phyloP scores from a whole-genome alignment of 2,329 filamentous ascomycete species.

The Colletotrichum sp. region DNA sequence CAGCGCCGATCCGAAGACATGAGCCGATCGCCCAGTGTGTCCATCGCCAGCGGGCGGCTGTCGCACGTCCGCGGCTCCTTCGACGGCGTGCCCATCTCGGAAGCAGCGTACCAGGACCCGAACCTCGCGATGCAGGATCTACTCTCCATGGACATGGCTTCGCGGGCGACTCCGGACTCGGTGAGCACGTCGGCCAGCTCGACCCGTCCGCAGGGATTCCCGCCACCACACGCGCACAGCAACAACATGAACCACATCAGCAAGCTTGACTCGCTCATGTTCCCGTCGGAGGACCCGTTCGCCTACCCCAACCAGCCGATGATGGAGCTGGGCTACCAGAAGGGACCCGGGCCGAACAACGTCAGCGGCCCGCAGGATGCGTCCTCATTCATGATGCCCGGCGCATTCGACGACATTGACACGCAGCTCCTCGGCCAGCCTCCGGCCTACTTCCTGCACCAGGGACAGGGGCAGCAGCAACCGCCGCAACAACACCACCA shows the following conservation, averaged over 20 bases:
- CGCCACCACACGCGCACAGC: conserved; percentile 27
- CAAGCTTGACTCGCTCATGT: conserved; percentile 81
- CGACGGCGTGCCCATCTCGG: conserved; percentile 36
- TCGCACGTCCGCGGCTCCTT: conserved; percentile 31
- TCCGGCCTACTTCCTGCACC: conserved; percentile 73
- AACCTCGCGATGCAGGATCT: conserved; percentile 47
- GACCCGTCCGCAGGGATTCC: conserved; percentile 29
- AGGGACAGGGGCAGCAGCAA: conserved; percentile 40
- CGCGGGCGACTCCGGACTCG: conserved; percentile 47
- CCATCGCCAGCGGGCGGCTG: conserved; percentile 26
- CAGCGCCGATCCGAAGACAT: conserved; percentile 39
- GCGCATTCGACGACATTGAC: conserved; percentile 69
- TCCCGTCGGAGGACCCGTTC: conserved; percentile 78
- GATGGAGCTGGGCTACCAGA: conserved; percentile 59
- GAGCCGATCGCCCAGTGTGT: conserved; percentile 32
- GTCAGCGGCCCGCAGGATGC: conserved; percentile 38
- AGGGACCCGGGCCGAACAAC: conserved; percentile 34
- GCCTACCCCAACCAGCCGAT: conserved; percentile 80
- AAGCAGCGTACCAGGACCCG: conserved; percentile 38
- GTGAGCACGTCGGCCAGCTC: conserved; percentile 46
- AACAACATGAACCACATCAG: conserved; percentile 57
- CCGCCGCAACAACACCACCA: conserved; percentile 33
- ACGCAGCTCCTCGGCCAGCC: conserved; percentile 74
- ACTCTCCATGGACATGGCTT: conserved; percentile 49
- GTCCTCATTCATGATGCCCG: conserved; percentile 56